Percentiles rank a stretch among this genome's conserved stretches.
Evolutionary conservation across 768 basidiomycete genomes (phyloP).

Genomic region (Boletus rubescentipes): DNA sequence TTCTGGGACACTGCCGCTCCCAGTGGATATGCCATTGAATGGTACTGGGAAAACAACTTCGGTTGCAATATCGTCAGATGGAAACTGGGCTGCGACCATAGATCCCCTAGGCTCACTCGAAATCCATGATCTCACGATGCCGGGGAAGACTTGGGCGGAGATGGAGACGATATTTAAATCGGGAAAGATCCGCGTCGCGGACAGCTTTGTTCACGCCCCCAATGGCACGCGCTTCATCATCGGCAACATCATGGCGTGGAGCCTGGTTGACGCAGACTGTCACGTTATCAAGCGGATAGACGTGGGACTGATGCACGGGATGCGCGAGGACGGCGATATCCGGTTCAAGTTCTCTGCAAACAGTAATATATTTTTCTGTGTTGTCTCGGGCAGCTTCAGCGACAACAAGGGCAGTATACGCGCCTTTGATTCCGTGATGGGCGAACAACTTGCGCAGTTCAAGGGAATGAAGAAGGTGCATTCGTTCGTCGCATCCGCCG

Average conservation of each 20-base stretch:
- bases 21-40: neutral
- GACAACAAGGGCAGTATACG: slow-evolving; percentile 9
- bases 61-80: slow-evolving; percentile 23
- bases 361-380: slow-evolving; percentile 6
- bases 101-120: slow-evolving; percentile 1
- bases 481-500: neutral
- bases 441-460: slow-evolving; percentile 8
- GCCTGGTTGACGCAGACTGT: slow-evolving; percentile 2
- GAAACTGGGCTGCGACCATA: slow-evolving; percentile 15
- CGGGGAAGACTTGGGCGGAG: slow-evolving; percentile 2
- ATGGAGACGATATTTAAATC: neutral
- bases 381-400: neutral
- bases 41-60: neutral
- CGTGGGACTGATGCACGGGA: neutral
- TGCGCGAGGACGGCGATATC: neutral
- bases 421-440: slow-evolving; percentile 11
- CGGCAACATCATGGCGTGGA: neutral
- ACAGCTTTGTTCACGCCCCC: neutral
- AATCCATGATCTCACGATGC: slow-evolving; percentile 7
- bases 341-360: slow-evolving; percentile 15
- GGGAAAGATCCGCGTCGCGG: neutral
- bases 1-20: neutral
- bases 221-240: slow-evolving; percentile 14
- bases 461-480: slow-evolving; percentile 8
- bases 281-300: slow-evolving; percentile 9